Base-by-base conservation (phyloP, 2,329 filamentous ascomycete species). In the Colletotrichum cordylinicola region DNA sequence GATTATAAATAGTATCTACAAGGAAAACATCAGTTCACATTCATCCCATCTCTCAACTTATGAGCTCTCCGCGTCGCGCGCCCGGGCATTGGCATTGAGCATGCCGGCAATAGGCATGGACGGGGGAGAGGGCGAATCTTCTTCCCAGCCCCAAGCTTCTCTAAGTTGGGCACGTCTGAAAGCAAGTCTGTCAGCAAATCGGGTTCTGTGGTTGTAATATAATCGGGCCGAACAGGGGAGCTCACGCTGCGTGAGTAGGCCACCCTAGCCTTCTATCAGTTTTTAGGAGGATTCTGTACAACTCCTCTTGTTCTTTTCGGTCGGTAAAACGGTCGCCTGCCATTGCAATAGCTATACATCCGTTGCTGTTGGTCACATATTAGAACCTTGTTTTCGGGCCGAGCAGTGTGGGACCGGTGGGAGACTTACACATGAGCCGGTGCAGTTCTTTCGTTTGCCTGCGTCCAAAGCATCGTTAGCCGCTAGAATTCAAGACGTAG, bases 241-340 rank as follows among this genome's bases (percentile, higher is more conserved):
- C 80, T 78, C 78, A 82, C 81, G 79, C 79, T 18, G 80, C 78
- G 62, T 79, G 78, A 21, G 80, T 82, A 1, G 81, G 80, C 80
- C 81, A 82, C 2, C 78, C 81, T 8, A 81, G 78, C 21, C 80
- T 77, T 6, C 69, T 77, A 27, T 82, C 81, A 12, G 83, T 84
- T 29, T 80, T 82, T 13, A 79, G 74, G 37, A 87, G 78, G 8
- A 87, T 79, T 4, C 80, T 78, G 8, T 85, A 79, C 9, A 87
- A 75, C 10, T 83, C 84, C 61, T 85, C 81, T 60, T 87, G 86
- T 69, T 86, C 85, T 15, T 77, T 78, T 8, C 79, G 77, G 8
- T 83, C 80, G 4, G 79, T 81, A 67, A 87, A 87, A 27, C 84
- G 81, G 70, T 87, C 86, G 8, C 86, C 86, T 4, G 80, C 81